phyloP scores from a whole-genome alignment of 2,329 filamentous ascomycete species.

The Nannizziopsis barbatae region DNA sequence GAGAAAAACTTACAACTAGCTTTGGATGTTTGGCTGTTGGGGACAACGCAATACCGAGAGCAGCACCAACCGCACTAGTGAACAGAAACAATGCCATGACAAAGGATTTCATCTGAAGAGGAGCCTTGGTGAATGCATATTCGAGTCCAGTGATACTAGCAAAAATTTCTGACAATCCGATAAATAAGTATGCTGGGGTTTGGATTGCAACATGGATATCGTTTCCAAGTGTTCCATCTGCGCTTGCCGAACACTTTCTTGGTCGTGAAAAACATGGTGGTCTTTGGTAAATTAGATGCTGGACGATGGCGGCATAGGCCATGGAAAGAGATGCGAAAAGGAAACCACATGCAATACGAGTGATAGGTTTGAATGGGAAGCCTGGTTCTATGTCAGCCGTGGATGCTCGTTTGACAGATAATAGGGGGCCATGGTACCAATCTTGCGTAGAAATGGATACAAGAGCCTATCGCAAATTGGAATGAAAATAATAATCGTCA shows the following conservation, averaged over 20 bases:
- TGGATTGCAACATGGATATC: constrained; percentile 36
- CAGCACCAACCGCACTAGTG: constrained; percentile 47
- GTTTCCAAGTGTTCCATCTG: constrained; percentile 30
- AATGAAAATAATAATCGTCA: constrained; percentile 64
- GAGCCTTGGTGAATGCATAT: constrained; percentile 65
- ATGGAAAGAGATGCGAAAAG: constrained; percentile 51
- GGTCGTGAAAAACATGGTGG: constrained; percentile 42
- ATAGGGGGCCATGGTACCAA: constrained; percentile 18
- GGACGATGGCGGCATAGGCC: constrained; percentile 49
- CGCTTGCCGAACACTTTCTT: constrained; percentile 23
- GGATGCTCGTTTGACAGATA: background rate
- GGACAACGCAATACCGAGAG: constrained; percentile 51
- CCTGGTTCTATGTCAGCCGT: constrained; percentile 22
- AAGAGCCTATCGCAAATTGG: constrained; percentile 56
- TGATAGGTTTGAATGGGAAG: constrained; percentile 62
- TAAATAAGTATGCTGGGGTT: constrained; percentile 36
- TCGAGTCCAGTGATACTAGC: constrained; percentile 58
- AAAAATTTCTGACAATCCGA: constrained; percentile 45
- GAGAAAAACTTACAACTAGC: constrained; percentile 33
- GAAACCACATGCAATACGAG: constrained; percentile 62
- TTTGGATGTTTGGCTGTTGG: constrained; percentile 52
- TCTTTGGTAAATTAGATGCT: constrained; percentile 44
- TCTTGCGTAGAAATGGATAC: constrained; percentile 56
- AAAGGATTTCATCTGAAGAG: constrained; percentile 55
- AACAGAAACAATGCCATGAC: constrained; percentile 48